phyloP scores from a whole-genome alignment of 2,329 filamentous ascomycete genomes.

The Paecilomyces niveus region DNA sequence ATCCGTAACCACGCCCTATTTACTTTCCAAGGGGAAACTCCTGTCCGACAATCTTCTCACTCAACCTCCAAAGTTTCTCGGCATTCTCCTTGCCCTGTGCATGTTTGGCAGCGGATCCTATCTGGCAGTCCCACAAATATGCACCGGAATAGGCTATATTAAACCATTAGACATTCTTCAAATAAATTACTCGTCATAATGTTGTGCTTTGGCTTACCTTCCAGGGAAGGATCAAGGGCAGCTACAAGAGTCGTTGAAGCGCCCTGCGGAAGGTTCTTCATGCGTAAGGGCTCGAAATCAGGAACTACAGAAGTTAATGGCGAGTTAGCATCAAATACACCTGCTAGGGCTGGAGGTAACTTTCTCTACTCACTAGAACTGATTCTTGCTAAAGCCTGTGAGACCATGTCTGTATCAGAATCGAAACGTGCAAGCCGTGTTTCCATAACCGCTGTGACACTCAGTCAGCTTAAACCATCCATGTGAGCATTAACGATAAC shows the following conservation, averaged over 20 bases:
- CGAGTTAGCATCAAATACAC: neutral
- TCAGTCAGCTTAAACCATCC: neutral
- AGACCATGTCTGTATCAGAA: neutral
- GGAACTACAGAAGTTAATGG: neutral
- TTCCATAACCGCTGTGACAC: neutral
- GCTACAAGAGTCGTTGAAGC: conserved; percentile 35
- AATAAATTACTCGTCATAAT: neutral
- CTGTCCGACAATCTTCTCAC: conserved; percentile 31
- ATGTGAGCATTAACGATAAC: neutral
- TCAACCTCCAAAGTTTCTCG: conserved; percentile 31
- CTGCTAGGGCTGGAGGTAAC: neutral
- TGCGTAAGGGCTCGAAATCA: conserved; percentile 11
- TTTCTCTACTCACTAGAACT: neutral
- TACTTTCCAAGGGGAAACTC: conserved; percentile 14
- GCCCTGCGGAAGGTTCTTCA: conserved; percentile 33
- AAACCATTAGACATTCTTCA: conserved; percentile 11
- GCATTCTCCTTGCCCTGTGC: conserved; percentile 27
- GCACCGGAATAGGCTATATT: conserved; percentile 5
- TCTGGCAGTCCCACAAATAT: conserved; percentile 27
- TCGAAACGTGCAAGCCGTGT: neutral
- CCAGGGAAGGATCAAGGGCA: conserved; percentile 33
- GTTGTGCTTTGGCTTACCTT: conserved; percentile 7
- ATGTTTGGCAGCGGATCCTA: conserved; percentile 19
- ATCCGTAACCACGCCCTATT: neutral
- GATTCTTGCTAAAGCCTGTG: neutral